phyloP scores from a whole-genome alignment of 305 asterid species.

The Solanum hybrid region DNA sequence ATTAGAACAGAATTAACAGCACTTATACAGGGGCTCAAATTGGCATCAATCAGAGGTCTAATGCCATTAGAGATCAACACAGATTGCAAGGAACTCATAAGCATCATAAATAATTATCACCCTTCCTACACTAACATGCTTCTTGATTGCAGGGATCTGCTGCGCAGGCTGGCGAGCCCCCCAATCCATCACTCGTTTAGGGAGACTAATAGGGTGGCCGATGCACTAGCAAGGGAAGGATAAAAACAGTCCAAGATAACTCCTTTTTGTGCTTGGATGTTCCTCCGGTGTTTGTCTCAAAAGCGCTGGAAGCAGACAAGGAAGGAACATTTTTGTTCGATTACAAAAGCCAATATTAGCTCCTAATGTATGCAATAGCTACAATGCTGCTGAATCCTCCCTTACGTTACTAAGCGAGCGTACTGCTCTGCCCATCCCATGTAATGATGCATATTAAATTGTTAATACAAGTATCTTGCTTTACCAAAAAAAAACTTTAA shows the following conservation, averaged over 20 bases:
- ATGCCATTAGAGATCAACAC: neutral
- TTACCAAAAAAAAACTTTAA: neutral
- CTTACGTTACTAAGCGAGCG: no score
- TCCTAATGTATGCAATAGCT: neutral
- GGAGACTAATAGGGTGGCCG: neutral
- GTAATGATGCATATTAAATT: neutral
- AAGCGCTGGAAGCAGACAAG: neutral
- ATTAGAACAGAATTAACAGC: no score
- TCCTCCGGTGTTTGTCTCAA: neutral
- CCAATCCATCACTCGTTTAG: neutral
- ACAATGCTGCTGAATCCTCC: neutral
- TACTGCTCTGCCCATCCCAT: neutral
- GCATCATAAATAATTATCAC: neutral
- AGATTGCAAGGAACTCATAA: neutral
- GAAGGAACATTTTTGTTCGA: neutral
- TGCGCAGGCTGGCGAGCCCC: neutral
- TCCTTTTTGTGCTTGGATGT: neutral
- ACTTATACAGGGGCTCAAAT: neutral
- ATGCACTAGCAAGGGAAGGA: neutral
- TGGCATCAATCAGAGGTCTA: neutral
- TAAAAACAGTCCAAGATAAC: neutral
- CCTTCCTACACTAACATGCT: neutral
- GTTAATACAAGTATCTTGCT: neutral
- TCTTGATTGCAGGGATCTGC: neutral
- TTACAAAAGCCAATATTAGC: neutral